phyloP scores from a whole-genome alignment of 2,329 filamentous ascomycete genomes.

The Diaporthe capsici region DNA sequence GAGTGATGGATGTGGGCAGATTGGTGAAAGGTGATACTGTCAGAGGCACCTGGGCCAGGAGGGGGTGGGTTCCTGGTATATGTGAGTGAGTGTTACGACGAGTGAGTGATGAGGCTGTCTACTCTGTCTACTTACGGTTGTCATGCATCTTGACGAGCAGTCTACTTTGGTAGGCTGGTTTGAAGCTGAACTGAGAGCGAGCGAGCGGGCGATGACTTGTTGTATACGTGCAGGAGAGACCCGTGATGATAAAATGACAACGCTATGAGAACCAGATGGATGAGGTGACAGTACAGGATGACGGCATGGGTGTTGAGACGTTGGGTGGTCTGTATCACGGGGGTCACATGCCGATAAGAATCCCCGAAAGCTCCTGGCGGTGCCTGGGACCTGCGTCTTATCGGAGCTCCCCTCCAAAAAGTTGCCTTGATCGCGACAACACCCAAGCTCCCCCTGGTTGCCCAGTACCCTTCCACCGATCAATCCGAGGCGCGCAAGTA shows the following conservation, averaged over 20 bases:
- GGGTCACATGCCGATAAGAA: conserved; percentile 31
- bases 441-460: conserved; percentile 36
- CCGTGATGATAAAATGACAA: neutral
- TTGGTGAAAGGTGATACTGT: conserved; percentile 95
- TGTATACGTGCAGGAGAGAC: neutral
- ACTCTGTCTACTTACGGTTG: conserved; percentile 49
- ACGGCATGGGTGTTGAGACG: conserved; percentile 1
- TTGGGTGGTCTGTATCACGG: neutral
- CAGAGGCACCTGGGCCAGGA: conserved; percentile 92
- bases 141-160: conserved; percentile 53
- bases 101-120: neutral
- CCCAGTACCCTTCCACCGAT: conserved; percentile 39
- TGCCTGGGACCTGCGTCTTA: neutral
- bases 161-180: neutral
- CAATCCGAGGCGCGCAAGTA: conserved; percentile 29
- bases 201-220: too few relatives aligned
- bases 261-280: neutral
- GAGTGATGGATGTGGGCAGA: conserved; percentile 88
- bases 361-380: neutral
- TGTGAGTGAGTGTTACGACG: conserved; percentile 41
- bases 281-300: neutral
- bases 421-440: conserved; percentile 9
- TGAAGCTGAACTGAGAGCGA: neutral
- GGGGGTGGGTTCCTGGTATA: conserved; percentile 80
- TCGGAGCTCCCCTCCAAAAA: conserved; percentile 37